phyloP scores from a whole-genome alignment of 1,284 basidiomycete genomes.

The Thelephora terrestris region DNA sequence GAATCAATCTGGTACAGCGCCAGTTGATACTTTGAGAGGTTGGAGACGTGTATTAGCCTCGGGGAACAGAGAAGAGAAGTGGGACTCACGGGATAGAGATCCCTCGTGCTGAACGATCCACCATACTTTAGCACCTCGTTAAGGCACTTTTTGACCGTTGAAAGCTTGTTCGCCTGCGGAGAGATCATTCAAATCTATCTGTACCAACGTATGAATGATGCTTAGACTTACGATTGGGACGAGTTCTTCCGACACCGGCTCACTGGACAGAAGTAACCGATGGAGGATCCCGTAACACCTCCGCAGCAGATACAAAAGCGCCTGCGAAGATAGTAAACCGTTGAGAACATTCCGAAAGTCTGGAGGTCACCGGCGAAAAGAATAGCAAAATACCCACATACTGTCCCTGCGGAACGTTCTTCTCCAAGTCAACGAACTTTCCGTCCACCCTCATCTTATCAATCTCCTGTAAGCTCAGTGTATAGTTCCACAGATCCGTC shows the following conservation, averaged over 20 bases:
- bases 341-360: not conserved
- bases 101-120: conserved; percentile 89
- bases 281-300: conserved; percentile 97
- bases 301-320: conserved; percentile 84
- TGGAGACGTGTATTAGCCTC: not conserved
- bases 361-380: conserved; percentile 1
- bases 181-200: conserved; percentile 3
- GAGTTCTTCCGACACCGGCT: conserved; percentile 97
- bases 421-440: conserved; percentile 93
- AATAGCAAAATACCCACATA: conserved; percentile 45
- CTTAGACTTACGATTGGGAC: conserved; percentile 78
- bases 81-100: conserved; percentile 79
- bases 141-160: conserved; percentile 91
- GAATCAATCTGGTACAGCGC: conserved; percentile 94
- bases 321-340: conserved; percentile 34
- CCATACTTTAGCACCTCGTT: conserved; percentile 98
- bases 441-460: conserved; percentile 96
- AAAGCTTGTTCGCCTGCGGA: conserved; percentile 82
- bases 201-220: not conserved
- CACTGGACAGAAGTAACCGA: conserved; percentile 89
- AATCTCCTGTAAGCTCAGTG: conserved; percentile 89
- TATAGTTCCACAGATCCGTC: conserved; percentile 94
- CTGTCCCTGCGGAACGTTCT: conserved; percentile 85
- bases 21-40: conserved; percentile 68
- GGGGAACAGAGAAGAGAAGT: conserved; percentile 3